These are phyloP conservation scores for Neonectria ditissima DNA, from an alignment of 2,329 filamentous ascomycete genomes.

Conservation along the genomic window DNA sequence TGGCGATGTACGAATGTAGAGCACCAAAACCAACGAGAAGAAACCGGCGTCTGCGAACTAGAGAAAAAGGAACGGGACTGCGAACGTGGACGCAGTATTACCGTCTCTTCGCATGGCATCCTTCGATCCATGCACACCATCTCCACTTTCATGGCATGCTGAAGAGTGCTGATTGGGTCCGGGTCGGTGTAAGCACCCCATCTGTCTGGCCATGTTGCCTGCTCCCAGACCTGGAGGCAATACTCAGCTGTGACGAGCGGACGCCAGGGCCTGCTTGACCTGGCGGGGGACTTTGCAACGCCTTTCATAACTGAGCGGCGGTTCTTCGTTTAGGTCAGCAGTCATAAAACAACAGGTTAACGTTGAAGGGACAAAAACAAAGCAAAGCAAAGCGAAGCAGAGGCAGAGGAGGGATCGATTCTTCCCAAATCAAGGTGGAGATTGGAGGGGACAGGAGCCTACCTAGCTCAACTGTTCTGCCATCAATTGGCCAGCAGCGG, in stretches of 20 bases:
- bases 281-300: too few species aligned
- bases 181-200: conserved; percentile 28
- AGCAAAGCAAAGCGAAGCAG: not conserved
- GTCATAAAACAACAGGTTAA: conserved; percentile 1
- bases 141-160: conserved; percentile 21
- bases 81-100: conserved; percentile 10
- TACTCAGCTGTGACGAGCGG: conserved; percentile 9
- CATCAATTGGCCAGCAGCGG: conserved; percentile 15
- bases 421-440: not conserved
- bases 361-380: not conserved
- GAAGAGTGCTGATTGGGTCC: conserved; percentile 28
- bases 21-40: not conserved
- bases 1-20: not conserved
- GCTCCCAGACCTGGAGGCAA: conserved; percentile 19
- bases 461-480: not conserved
- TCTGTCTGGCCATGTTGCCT: conserved; percentile 24
- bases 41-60: conserved; percentile 1
- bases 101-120: conserved; percentile 16
- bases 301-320: not conserved
- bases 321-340: conserved; percentile 1
- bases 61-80: conserved; percentile 1
- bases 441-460: not conserved
- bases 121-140: conserved; percentile 22
- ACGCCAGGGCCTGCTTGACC: not conserved
- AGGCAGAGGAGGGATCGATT: not conserved